Base-by-base conservation (phyloP, 139 green algal genomes). In the Parachlorella kessleri region DNA sequence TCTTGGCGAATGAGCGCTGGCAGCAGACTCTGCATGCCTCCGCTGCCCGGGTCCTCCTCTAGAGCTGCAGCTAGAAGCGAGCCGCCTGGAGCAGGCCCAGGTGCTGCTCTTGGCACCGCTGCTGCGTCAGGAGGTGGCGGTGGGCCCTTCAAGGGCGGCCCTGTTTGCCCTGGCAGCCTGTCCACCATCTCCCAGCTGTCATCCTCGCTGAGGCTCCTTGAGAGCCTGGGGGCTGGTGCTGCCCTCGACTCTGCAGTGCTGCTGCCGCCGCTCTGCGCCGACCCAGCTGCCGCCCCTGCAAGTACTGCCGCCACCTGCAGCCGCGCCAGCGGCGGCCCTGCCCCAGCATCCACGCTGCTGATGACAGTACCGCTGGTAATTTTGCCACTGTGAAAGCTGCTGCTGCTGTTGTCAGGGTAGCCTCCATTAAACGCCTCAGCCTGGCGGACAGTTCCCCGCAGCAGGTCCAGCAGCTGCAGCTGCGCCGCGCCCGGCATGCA, bases 1-100 rank as follows among this genome's bases (percentile, higher is more conserved):
- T 90, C 85, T 67, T 90, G 85, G 35, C 73, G 63, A 24, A 42
- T 70, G 18, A 86, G 70, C 33, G 80, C 70, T 0, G 80, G 79
- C 3, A 36, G 76, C 39, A 76, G 55, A n/a, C 38, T 14, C 26
- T 37, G 68, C 38, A 24, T 4, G 39, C 39, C 68, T 30, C 3
- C 53, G 48, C 41, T 30, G 5, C 55, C 73, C 3, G 66, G n/a
- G 10, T 35, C 28, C 0, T 55, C 66, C 2, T 67, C 66, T 8
- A 39, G 40, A 48, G 24, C 33, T 41, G 23, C 53, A 10, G 32
- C n/a, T 14, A 36, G 70, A n/a, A 36, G 42, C n/a, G n/a, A n/a
- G n/a, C n/a, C n/a, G n/a, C n/a, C n/a, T n/a, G n/a, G n/a, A n/a
- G n/a, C n/a, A n/a, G n/a, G n/a, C n/a, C n/a, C n/a, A n/a, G n/a